These are phyloP conservation scores for Pseudonectria foliicola DNA, from an alignment of 2,329 filamentous ascomycete species.

Conservation along the genomic window DNA sequence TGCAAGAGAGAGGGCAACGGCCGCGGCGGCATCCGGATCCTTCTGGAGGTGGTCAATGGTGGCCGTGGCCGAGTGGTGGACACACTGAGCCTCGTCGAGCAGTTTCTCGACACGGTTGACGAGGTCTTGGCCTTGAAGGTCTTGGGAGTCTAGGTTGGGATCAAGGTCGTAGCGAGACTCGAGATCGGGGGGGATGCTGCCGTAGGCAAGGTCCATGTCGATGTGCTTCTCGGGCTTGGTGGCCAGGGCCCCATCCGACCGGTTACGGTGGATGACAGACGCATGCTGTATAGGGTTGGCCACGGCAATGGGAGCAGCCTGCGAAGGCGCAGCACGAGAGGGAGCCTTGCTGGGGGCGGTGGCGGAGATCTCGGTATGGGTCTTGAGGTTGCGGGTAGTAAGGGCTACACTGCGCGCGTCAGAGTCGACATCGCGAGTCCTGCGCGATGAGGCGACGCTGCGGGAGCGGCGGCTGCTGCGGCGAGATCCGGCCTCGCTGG, in stretches of 20 bases:
- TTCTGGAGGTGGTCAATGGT: conserved; percentile 71
- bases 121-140: conserved; percentile 50
- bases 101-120: conserved; percentile 69
- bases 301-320: conserved; percentile 8
- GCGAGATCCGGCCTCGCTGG: conserved; percentile 35
- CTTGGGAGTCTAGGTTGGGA: conserved; percentile 45
- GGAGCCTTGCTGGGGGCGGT: conserved; percentile 38
- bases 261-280: conserved; percentile 27
- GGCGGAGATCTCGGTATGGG: conserved; percentile 46
- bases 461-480: conserved; percentile 35
- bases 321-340: conserved; percentile 27
- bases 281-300: conserved; percentile 16
- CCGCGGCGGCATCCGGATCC: conserved; percentile 80
- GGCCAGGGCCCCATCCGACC: conserved; percentile 33
- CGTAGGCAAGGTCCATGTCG: conserved; percentile 90
- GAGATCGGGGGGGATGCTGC: conserved; percentile 68
- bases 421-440: conserved; percentile 24
- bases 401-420: conserved; percentile 33
- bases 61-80: conserved; percentile 74
- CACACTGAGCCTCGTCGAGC: conserved; percentile 79
- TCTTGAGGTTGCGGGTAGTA: conserved; percentile 46
- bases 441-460: conserved; percentile 25
- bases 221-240: conserved; percentile 44
- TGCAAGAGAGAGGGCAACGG: conserved; percentile 84
- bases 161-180: conserved; percentile 41